Percentiles rank a stretch among this genome's conserved stretches.
These are phyloP conservation scores for Aureobasidium sp. DNA, from an alignment of 2,329 filamentous ascomycete genomes.

Conservation along the genomic window DNA sequence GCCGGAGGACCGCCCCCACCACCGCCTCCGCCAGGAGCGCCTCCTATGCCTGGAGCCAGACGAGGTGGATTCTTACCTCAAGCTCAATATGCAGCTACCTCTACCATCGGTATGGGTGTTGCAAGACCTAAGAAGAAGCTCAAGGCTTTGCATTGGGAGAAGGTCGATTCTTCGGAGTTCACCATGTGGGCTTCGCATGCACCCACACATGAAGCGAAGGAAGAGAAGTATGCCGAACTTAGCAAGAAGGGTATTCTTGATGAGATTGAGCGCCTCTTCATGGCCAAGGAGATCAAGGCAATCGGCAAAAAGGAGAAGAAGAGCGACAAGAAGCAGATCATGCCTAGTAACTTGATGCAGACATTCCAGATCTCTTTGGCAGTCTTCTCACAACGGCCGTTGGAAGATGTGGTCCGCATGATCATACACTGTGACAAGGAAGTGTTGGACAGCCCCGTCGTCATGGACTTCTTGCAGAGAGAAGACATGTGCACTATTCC, in stretches of 20 bases:
- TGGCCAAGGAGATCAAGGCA: slow-evolving; percentile 92
- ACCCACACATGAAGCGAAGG: slow-evolving; percentile 77
- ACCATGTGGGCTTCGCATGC: slow-evolving; percentile 89
- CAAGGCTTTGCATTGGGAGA: slow-evolving; percentile 98
- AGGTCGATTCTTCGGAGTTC: slow-evolving; percentile 83
- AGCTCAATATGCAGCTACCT: slow-evolving; percentile 43
- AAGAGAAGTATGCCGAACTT: slow-evolving; percentile 92
- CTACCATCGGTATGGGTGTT: slow-evolving; percentile 63
- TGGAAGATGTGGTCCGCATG: slow-evolving; percentile 82
- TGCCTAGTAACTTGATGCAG: slow-evolving; percentile 81
- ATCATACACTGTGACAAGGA: slow-evolving; percentile 92
- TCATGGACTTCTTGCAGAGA: slow-evolving; percentile 94
- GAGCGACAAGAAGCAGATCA: slow-evolving; percentile 95
- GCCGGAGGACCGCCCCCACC: slow-evolving; percentile 44
- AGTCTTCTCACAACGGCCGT: slow-evolving; percentile 78
- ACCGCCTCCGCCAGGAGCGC: slow-evolving; percentile 57
- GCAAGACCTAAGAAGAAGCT: slow-evolving; percentile 97
- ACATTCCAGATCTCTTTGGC: slow-evolving; percentile 87
- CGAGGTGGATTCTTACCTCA: slow-evolving; percentile 66
- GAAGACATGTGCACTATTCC: slow-evolving; percentile 89
- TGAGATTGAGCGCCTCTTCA: slow-evolving; percentile 94
- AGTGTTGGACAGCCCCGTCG: slow-evolving; percentile 77
- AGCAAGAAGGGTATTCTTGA: slow-evolving; percentile 92
- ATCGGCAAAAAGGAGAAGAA: slow-evolving; percentile 67
- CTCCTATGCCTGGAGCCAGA: slow-evolving; percentile 49